Evolutionary conservation across 2,329 filamentous ascomycete species (phyloP).

Genomic region (Zarea fungicola): DNA sequence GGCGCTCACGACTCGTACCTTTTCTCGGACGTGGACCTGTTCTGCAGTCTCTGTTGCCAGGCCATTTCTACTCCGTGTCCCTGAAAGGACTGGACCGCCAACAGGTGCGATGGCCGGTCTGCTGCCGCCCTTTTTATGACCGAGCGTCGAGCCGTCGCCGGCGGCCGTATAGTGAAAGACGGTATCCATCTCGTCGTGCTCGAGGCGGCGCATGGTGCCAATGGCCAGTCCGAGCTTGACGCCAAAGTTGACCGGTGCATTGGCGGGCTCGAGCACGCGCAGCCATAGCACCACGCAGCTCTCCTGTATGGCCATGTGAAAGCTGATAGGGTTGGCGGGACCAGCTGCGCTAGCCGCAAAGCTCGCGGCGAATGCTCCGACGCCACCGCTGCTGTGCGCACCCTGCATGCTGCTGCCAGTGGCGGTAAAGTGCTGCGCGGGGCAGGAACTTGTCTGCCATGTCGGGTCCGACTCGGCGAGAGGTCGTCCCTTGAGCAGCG

Average conservation of each 20-base stretch:
- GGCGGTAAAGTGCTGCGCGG: conserved; percentile 38
- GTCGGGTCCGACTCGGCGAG: conserved; percentile 33
- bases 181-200: conserved; percentile 76
- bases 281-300: conserved; percentile 65
- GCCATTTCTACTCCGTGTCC: conserved; percentile 18
- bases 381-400: background rate
- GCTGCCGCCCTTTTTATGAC: conserved; percentile 5
- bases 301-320: conserved; percentile 67
- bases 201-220: conserved; percentile 56
- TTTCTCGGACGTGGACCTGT: conserved; percentile 80
- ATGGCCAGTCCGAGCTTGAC: conserved; percentile 68
- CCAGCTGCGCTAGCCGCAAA: conserved; percentile 19
- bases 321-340: conserved; percentile 59
- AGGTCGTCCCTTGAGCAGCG: conserved; percentile 51
- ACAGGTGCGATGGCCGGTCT: too few species aligned
- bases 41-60: conserved; percentile 13
- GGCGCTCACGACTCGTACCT: conserved; percentile 81
- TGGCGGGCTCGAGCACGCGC: conserved; percentile 63
- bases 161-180: conserved; percentile 59
- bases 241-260: conserved; percentile 54
- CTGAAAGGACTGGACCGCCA: conserved; percentile 17
- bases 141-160: conserved; percentile 23
- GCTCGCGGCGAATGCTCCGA: conserved; percentile 44
- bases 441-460: conserved; percentile 42
- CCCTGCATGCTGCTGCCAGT: conserved; percentile 43